Evolutionary conservation across 108 stramenopile genomes (phyloP).

Genomic region (Fragilaria crotonensis): DNA sequence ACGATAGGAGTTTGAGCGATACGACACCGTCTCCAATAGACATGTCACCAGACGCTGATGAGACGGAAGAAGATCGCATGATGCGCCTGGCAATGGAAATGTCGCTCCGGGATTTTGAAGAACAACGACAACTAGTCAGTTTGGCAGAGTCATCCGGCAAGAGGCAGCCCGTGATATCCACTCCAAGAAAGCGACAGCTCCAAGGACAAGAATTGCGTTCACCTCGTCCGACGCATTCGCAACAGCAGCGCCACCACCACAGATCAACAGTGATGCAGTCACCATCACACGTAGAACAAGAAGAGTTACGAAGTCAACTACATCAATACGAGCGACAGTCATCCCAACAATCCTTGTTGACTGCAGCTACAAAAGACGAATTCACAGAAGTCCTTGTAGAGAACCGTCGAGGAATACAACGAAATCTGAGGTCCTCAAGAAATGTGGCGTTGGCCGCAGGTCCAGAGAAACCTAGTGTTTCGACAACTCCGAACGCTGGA

Average conservation of each 20-base stretch:
- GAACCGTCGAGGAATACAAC: background rate
- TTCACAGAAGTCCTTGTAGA: background rate
- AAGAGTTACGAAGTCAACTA: background rate
- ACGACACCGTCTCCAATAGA: background rate
- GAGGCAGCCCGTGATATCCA: background rate
- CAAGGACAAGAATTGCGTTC: background rate
- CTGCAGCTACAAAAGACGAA: background rate
- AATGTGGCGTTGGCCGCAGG: no score
- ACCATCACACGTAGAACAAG: background rate
- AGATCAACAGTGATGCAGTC: background rate
- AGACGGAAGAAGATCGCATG: slow-evolving; percentile 5
- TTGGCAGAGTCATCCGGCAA: background rate
- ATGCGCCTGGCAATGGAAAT: slow-evolving; percentile 6
- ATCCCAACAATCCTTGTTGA: background rate
- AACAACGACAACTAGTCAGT: background rate
- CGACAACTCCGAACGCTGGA: no score
- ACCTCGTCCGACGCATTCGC: background rate
- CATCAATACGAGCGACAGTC: background rate
- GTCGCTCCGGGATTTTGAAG: slow-evolving; percentile 1
- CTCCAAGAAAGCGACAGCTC: background rate
- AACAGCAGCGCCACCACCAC: background rate
- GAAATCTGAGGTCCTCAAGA: no score
- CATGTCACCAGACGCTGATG: background rate
- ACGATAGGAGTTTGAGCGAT: background rate
- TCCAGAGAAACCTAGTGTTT: no score